Conservation (phyloP, 495 filamentous ascomycete genomes). For the Xylaria flabelliformis region DNA sequence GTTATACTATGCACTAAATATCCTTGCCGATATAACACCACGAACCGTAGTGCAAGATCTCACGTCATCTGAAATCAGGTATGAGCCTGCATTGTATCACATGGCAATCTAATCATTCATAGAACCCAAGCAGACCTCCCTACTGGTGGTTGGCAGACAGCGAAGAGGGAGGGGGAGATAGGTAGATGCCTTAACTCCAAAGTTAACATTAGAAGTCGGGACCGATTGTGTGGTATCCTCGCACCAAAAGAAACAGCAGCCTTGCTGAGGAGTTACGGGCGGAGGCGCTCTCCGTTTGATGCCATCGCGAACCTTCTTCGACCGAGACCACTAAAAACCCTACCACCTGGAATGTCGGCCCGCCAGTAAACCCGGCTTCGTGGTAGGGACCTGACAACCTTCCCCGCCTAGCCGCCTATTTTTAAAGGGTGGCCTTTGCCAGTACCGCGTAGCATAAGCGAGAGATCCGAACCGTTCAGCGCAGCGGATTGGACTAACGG, state of each 20-base stretch:
- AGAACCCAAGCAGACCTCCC: background rate
- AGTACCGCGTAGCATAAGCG: conserved; percentile 26
- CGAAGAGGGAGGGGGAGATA: background rate
- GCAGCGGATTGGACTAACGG: background rate
- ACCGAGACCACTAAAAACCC: background rate
- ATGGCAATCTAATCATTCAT: conserved; percentile 2
- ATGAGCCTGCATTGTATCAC: background rate
- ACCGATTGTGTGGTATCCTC: background rate
- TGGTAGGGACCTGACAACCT: background rate
- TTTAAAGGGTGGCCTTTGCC: background rate
- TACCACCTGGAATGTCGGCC: conserved; percentile 21
- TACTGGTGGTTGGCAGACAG: too few species aligned
- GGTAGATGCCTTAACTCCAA: background rate
- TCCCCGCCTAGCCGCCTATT: conserved; percentile 9
- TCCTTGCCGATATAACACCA: background rate
- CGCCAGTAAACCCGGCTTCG: conserved; percentile 17
- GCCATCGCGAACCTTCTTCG: background rate
- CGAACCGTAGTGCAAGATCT: conserved; percentile 18
- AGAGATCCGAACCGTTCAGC: conserved; percentile 19
- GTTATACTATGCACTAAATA: background rate
- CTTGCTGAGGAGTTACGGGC: background rate
- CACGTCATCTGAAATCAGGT: conserved; percentile 10
- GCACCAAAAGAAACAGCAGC: background rate
- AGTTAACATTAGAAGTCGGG: background rate
- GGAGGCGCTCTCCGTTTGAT: background rate